A percentile compares a stretch with the other conserved stretches of the same genome.
phyloP scores from a whole-genome alignment of 257 asterid genomes.

The Solanum acaule region DNA sequence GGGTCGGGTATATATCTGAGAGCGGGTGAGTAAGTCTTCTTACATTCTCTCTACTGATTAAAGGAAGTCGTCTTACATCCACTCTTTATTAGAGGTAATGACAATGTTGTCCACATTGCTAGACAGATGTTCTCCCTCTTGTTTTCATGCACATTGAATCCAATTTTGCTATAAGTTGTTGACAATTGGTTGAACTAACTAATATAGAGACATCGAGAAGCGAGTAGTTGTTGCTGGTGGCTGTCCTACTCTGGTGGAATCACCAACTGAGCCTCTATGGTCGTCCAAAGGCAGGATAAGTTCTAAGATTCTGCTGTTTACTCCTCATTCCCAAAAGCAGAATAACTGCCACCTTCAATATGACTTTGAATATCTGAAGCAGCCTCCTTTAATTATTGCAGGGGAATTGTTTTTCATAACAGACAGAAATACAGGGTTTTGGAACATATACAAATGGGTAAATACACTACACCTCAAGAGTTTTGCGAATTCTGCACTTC shows the following conservation, averaged over 20 bases:
- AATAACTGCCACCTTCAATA: neutral
- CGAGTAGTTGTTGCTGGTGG: conserved; percentile 1
- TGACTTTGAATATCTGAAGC: neutral
- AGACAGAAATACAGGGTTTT: conserved; percentile 79
- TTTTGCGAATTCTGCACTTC: neutral
- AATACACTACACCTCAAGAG: conserved; percentile 3
- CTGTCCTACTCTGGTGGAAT: neutral
- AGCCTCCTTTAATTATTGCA: conserved; percentile 12
- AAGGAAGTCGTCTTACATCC: neutral
- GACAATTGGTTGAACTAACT: neutral
- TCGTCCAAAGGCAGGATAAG: conserved; percentile 1
- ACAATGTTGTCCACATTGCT: neutral
- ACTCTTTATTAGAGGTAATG: neutral
- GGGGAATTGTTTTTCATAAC: conserved; percentile 89
- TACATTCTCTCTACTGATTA: neutral
- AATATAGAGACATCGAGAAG: neutral
- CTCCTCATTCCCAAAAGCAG: neutral
- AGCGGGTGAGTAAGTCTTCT: neutral
- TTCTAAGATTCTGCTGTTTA: neutral
- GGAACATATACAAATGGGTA: conserved; percentile 98
- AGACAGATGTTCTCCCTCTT: neutral
- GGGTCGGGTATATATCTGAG: neutral
- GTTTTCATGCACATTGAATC: neutral
- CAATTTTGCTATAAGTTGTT: neutral
- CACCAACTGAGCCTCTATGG: conserved; percentile 3